phyloP scores from a whole-genome alignment of 2,329 filamentous ascomycete genomes.

The Orbilia ellipsospora region DNA sequence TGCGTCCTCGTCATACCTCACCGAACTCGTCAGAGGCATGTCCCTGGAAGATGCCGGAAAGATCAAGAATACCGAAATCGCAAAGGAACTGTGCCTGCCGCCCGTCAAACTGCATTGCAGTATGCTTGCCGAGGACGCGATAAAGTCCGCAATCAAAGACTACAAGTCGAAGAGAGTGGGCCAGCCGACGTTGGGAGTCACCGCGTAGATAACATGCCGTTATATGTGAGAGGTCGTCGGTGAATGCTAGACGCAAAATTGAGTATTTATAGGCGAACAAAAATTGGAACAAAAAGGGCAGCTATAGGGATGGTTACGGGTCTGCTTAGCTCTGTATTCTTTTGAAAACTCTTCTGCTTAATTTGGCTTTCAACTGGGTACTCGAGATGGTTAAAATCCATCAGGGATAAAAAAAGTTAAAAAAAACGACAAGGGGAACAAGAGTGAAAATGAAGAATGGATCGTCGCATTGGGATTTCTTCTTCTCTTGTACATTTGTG shows the following conservation, averaged over 20 bases:
- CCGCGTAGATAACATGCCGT: constrained; percentile 31
- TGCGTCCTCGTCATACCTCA: constrained; percentile 92
- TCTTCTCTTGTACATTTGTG: constrained; percentile 43
- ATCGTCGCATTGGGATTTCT: constrained; percentile 13
- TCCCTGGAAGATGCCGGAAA: constrained; percentile 90
- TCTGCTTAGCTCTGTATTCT: constrained; percentile 39
- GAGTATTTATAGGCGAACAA: constrained; percentile 15
- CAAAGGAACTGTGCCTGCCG: constrained; percentile 90
- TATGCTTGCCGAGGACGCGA: constrained; percentile 91
- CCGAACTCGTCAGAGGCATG: constrained; percentile 95
- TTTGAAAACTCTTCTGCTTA: constrained; percentile 18
- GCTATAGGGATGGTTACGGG: constrained; percentile 4
- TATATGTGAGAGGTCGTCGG: not conserved
- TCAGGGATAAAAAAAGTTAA: constrained; percentile 3
- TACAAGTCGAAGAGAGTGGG: constrained; percentile 83
- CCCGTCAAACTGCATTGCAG: constrained; percentile 94
- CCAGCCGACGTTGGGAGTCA: constrained; percentile 57
- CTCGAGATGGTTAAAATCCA: not conserved
- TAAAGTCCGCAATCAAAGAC: constrained; percentile 90
- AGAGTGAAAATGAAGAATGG: constrained; percentile 9
- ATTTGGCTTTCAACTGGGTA: constrained; percentile 24
- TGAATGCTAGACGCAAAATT: not conserved
- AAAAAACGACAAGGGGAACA: not conserved
- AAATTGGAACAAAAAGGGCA: constrained; percentile 6
- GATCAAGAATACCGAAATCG: constrained; percentile 97